phyloP scores from a whole-genome alignment of 2,329 filamentous ascomycete species.

The Sporothrix dimorphospora region DNA sequence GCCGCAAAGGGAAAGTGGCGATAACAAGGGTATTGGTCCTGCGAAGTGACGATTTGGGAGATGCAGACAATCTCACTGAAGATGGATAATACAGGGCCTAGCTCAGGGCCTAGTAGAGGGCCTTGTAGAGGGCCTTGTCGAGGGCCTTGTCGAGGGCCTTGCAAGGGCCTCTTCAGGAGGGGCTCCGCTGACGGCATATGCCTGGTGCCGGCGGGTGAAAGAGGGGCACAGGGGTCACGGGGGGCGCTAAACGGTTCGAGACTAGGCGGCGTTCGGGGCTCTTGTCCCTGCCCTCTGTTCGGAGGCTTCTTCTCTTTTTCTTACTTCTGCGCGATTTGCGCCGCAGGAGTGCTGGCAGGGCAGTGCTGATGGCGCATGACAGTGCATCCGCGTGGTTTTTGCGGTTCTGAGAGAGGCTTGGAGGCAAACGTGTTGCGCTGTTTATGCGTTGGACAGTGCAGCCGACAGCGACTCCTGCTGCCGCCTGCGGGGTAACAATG shows the following conservation, averaged over 20 bases:
- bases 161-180: too few species aligned
- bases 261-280: neutral
- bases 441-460: neutral
- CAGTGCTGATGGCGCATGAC: neutral
- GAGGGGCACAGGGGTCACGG: neutral
- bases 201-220: neutral
- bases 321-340: constrained; percentile 11
- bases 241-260: neutral
- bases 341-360: neutral
- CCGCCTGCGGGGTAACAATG: neutral
- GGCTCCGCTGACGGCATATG: constrained; percentile 1
- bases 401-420: neutral
- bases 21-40: neutral
- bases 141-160: too few species aligned
- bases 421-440: neutral
- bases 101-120: too few species aligned
- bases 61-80: neutral
- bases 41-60: too few species aligned
- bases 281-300: neutral
- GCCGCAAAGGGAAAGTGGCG: neutral
- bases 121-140: too few species aligned
- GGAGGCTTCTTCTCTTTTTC: neutral
- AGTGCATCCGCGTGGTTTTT: constrained; percentile 12
- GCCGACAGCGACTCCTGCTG: neutral
- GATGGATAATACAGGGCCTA: neutral